Percentiles rank a stretch among this genome's conserved stretches.
phyloP scores from a whole-genome alignment of 208 protist genomes.

The Leishmania guyanensis region DNA sequence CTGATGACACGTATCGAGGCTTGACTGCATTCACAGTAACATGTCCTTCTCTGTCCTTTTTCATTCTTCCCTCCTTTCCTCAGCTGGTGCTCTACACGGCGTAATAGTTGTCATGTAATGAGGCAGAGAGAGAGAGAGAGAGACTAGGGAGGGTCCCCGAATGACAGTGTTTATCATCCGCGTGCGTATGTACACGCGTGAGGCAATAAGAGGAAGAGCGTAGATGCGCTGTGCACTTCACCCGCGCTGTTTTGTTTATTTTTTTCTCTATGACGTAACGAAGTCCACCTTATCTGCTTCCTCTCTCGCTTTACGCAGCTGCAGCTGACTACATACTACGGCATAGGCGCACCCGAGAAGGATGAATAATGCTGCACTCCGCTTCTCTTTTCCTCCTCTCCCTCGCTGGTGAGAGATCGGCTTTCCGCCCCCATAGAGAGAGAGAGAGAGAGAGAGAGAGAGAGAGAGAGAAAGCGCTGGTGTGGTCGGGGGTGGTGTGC shows the following conservation, averaged over 20 bases:
- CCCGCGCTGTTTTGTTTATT: neutral
- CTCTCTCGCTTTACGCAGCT: neutral
- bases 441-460: neutral
- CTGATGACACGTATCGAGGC: neutral
- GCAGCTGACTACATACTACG: neutral
- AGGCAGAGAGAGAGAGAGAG: neutral
- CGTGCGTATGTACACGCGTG: neutral
- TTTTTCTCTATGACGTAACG: neutral
- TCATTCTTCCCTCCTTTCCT: neutral
- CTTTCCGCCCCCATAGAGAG: neutral
- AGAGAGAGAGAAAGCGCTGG: neutral
- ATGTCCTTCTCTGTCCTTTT: neutral
- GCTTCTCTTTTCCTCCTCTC: neutral
- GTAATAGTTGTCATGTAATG: neutral
- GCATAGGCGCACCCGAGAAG: neutral
- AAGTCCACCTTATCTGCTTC: neutral
- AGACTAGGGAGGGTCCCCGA: neutral
- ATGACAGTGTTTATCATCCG: neutral
- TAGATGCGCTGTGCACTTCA: neutral
- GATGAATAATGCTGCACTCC: neutral
- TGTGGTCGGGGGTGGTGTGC: neutral
- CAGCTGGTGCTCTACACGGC: neutral
- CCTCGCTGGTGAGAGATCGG: neutral
- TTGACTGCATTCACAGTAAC: neutral
- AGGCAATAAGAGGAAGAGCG: neutral